Evolutionary conservation across 495 filamentous ascomycete species (phyloP).

Genomic region (Neurospora sp.): DNA sequence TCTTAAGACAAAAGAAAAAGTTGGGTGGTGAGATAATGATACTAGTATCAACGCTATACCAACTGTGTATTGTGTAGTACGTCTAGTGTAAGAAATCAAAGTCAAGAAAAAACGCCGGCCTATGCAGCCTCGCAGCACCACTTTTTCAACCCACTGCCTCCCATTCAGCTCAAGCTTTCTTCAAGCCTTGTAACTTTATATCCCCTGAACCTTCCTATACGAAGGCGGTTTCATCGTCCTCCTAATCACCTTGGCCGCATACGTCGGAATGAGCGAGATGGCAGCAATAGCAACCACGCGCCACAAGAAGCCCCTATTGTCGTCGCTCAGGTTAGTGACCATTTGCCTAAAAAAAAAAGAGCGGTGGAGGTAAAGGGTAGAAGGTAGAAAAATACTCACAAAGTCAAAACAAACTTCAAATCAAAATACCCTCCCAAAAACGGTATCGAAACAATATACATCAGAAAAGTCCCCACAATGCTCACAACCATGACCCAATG

Average conservation of each 20-base stretch:
- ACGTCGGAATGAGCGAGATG: slow-evolving; percentile 77
- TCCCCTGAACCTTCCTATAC: slow-evolving; percentile 87
- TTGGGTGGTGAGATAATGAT: no score
- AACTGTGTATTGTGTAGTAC: not conserved
- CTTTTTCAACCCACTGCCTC: slow-evolving; percentile 6
- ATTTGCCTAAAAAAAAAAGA: no score
- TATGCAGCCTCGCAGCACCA: not conserved
- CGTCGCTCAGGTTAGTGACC: not conserved
- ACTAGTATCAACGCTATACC: not conserved
- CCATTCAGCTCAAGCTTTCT: not conserved
- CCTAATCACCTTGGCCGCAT: slow-evolving; percentile 70
- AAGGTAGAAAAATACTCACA: slow-evolving; percentile 28
- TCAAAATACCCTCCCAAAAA: slow-evolving; percentile 89
- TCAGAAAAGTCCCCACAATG: slow-evolving; percentile 65
- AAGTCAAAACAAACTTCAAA: slow-evolving; percentile 62
- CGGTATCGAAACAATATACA: slow-evolving; percentile 76
- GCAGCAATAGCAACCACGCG: slow-evolving; percentile 68
- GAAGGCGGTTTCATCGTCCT: slow-evolving; percentile 83
- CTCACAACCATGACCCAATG: slow-evolving; percentile 85
- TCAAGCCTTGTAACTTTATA: slow-evolving; percentile 10
- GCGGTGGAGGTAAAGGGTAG: no score
- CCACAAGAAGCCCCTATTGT: slow-evolving; percentile 73
- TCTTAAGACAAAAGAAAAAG: no score
- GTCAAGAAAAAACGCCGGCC: not conserved
- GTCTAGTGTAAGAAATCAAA: not conserved